Percentiles rank a stretch among this genome's conserved stretches.
These are phyloP conservation scores for Phyllosticta capitalensis DNA, from an alignment of 2,329 filamentous ascomycete species.

Conservation along the genomic window DNA sequence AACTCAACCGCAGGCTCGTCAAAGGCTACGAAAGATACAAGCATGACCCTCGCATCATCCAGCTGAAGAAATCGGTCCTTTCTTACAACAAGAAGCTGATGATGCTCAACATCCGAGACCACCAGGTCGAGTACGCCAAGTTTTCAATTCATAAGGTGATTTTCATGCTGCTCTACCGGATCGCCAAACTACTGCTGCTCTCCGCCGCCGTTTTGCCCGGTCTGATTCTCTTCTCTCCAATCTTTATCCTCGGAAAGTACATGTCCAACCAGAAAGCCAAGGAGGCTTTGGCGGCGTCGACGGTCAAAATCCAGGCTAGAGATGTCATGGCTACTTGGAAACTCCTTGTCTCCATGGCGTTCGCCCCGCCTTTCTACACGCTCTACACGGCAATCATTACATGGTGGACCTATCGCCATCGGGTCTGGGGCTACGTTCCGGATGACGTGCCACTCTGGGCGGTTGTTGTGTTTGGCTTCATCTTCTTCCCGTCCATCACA, in stretches of 20 bases:
- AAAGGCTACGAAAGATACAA: constrained; percentile 91
- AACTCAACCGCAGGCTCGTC: constrained; percentile 83
- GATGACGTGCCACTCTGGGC: constrained; percentile 70
- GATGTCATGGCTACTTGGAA: constrained; percentile 35
- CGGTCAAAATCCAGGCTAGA: constrained; percentile 30
- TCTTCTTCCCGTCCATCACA: constrained; percentile 78
- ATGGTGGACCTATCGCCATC: constrained; percentile 43
- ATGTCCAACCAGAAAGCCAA: constrained; percentile 29
- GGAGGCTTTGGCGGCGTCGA: constrained; percentile 31
- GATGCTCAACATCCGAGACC: constrained; percentile 79
- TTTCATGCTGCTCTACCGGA: constrained; percentile 66
- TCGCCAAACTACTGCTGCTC: constrained; percentile 67
- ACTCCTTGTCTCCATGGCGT: constrained; percentile 30
- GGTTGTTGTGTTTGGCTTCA: constrained; percentile 63
- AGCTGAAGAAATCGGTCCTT: constrained; percentile 64
- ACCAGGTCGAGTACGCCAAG: constrained; percentile 87
- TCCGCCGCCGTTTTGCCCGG: constrained; percentile 77
- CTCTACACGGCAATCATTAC: constrained; percentile 24
- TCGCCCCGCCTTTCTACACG: constrained; percentile 25
- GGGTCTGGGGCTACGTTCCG: constrained; percentile 73
- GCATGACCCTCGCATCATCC: constrained; percentile 73
- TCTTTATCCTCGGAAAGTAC: constrained; percentile 28
- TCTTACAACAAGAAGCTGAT: constrained; percentile 81
- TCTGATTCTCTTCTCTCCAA: constrained; percentile 64
- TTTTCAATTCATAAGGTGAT: constrained; percentile 70